phyloP scores from a whole-genome alignment of 495 filamentous ascomycete genomes.

The Hypoxylon subgilvum region DNA sequence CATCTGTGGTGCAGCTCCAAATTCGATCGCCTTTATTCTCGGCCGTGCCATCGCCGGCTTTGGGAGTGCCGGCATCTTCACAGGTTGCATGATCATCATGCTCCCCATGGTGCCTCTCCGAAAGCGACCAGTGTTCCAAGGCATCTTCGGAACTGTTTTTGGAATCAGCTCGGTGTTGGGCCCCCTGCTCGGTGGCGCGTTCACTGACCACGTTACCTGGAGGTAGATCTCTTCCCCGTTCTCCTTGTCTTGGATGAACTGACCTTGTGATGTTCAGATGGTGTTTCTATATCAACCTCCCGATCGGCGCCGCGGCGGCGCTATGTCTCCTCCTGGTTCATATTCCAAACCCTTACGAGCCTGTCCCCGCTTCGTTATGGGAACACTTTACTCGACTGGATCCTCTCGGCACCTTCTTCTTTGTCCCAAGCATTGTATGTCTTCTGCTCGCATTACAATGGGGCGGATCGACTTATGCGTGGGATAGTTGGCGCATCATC shows the following conservation, averaged over 20 bases:
- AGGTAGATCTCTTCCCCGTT: constrained; percentile 41
- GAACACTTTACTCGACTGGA: constrained; percentile 66
- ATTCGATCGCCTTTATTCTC: constrained; percentile 63
- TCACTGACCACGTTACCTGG: constrained; percentile 56
- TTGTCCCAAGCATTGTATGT: constrained; percentile 74
- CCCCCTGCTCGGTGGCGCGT: constrained; percentile 57
- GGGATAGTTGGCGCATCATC: constrained; percentile 71
- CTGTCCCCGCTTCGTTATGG: constrained; percentile 43
- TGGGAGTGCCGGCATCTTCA: constrained; percentile 62
- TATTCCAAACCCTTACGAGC: constrained; percentile 45
- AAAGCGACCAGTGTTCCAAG: constrained; percentile 60
- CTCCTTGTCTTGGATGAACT: constrained; percentile 1
- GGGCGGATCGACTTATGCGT: constrained; percentile 76
- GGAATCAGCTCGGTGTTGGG: constrained; percentile 57
- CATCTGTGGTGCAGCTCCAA: constrained; percentile 67
- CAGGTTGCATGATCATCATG: constrained; percentile 62
- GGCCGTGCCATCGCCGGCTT: constrained; percentile 68
- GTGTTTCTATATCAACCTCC: constrained; percentile 71
- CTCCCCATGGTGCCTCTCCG: constrained; percentile 62
- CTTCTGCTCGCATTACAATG: constrained; percentile 83
- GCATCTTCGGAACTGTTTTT: constrained; percentile 63
- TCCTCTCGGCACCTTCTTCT: constrained; percentile 70
- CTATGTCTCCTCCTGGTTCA: constrained; percentile 57
- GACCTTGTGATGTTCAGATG: constrained; percentile 35
- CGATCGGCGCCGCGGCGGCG: constrained; percentile 60